Conservation (phyloP, 306 rosid genomes). For the Lathyrus oleraceus region DNA sequence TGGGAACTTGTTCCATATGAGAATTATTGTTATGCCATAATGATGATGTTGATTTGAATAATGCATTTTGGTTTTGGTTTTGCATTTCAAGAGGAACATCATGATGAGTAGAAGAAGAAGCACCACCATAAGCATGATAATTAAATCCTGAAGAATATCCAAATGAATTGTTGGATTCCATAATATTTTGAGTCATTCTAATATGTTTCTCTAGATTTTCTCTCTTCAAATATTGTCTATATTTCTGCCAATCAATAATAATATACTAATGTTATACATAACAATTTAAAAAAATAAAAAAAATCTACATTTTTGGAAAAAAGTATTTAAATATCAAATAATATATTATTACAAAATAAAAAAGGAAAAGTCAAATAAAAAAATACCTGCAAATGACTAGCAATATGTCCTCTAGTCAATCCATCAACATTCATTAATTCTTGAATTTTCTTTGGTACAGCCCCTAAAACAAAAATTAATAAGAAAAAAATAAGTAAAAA, state of each 20-base stretch:
- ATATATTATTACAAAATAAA: neutral
- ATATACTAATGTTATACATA: too few species aligned
- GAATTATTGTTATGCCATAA: neutral
- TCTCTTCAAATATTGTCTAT: neutral
- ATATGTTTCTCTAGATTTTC: neutral
- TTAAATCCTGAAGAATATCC: neutral
- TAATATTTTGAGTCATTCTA: neutral
- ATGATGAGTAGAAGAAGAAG: neutral
- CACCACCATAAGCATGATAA: neutral
- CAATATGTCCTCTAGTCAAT: conserved; percentile 67
- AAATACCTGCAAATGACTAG: conserved; percentile 76
- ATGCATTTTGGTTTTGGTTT: neutral
- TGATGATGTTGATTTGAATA: neutral
- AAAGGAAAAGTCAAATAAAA: neutral
- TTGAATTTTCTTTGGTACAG: conserved; percentile 72
- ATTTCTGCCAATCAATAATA: neutral
- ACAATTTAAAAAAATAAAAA: too few species aligned
- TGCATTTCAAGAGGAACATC: neutral
- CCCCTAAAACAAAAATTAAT: conserved; percentile 42
- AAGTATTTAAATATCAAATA: neutral
- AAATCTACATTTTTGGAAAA: too few species aligned
- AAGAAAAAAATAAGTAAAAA: neutral
- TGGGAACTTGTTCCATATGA: neutral
- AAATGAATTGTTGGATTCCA: neutral
- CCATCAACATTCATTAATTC: conserved; percentile 63